These are phyloP conservation scores for Pinus albicaulis DNA, from an alignment of 75 land plant genomes.

Conservation along the genomic window DNA sequence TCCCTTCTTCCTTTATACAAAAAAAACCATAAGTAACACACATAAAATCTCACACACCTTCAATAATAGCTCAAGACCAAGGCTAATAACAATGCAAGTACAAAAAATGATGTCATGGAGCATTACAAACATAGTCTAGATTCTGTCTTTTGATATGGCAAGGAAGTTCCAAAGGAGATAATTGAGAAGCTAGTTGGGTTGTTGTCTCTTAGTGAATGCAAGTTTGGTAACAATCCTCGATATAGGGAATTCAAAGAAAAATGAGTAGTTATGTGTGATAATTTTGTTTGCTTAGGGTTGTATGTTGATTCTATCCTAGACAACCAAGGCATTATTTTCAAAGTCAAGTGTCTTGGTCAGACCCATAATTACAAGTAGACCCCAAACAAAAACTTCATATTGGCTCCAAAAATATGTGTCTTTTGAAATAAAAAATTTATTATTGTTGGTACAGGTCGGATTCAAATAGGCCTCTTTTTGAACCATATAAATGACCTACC, in stretches of 20 bases:
- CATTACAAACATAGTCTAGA: slow-evolving; percentile 50
- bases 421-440: no score
- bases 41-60: background rate
- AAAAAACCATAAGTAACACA: background rate
- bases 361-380: no score
- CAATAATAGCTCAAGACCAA: background rate
- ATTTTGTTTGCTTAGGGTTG: slow-evolving; percentile 82
- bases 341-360: slow-evolving; percentile 91
- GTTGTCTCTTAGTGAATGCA: slow-evolving; percentile 37
- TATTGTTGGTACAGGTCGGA: no score
- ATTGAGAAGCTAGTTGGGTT: slow-evolving; percentile 79
- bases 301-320: slow-evolving; percentile 90
- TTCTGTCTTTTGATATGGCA: slow-evolving; percentile 71
- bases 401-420: no score
- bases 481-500: no score
- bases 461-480: no score
- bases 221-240: slow-evolving; percentile 52
- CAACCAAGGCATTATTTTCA: slow-evolving; percentile 94
- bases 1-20: background rate
- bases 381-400: no score
- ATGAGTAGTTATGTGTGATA: slow-evolving; percentile 72
- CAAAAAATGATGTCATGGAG: background rate
- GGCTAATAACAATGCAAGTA: background rate
- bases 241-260: slow-evolving; percentile 65
- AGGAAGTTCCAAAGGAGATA: slow-evolving; percentile 68